A percentile compares a stretch with the other conserved stretches of the same genome.
phyloP scores from a whole-genome alignment of 2,329 filamentous ascomycete species.

The Salinomyces thailandicus region DNA sequence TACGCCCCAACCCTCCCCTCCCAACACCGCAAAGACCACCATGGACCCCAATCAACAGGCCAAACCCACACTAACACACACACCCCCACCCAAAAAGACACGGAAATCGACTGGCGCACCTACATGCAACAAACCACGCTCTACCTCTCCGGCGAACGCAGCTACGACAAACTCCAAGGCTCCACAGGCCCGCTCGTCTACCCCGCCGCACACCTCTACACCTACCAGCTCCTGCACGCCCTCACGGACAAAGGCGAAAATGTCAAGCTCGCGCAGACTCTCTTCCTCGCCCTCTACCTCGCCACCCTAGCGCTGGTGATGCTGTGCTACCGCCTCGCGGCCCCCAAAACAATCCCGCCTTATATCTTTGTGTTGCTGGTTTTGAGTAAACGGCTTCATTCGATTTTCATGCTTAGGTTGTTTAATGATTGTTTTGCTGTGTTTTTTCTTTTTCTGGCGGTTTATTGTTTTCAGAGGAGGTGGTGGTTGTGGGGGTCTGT shows the following conservation, averaged over 20 bases:
- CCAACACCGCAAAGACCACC: background rate
- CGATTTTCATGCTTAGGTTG: constrained; percentile 79
- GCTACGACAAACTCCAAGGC: constrained; percentile 78
- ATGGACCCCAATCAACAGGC: background rate
- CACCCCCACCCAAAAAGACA: no score
- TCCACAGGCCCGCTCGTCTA: constrained; percentile 91
- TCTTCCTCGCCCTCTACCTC: constrained; percentile 76
- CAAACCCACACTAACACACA: background rate
- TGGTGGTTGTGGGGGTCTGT: constrained; percentile 64
- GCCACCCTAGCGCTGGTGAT: constrained; percentile 65
- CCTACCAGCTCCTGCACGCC: constrained; percentile 69
- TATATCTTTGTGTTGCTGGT: constrained; percentile 80
- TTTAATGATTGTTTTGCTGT: constrained; percentile 94
- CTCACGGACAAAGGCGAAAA: constrained; percentile 66
- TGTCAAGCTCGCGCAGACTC: constrained; percentile 67
- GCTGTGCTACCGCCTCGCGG: constrained; percentile 66
- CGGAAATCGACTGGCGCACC: constrained; percentile 93
- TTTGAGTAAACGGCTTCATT: constrained; percentile 84
- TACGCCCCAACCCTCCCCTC: constrained; percentile 39
- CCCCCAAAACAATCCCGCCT: constrained; percentile 72
- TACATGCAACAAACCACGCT: constrained; percentile 91
- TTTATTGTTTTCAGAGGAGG: constrained; percentile 64
- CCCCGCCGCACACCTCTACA: constrained; percentile 86
- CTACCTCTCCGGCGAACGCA: constrained; percentile 71
- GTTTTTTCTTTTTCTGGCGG: constrained; percentile 71